These are phyloP conservation scores for Phytophthora syringae DNA, from an alignment of 352 stramenopile genomes.

Conservation along the genomic window DNA sequence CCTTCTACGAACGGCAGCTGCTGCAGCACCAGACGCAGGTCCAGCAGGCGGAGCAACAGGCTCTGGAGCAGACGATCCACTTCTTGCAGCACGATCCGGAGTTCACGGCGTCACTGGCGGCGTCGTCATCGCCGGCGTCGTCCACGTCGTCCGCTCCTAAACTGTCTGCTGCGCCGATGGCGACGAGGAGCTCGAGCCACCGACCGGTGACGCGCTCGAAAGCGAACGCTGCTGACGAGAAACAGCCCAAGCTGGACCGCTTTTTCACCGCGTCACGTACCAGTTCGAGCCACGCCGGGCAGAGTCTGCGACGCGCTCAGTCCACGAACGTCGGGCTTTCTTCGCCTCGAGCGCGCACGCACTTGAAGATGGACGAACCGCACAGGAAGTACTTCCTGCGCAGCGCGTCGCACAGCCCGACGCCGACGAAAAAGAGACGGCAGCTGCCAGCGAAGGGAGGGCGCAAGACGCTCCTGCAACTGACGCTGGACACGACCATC, in stretches of 20 bases:
- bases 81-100: conserved; percentile 61
- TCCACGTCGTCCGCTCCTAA: conserved; percentile 22
- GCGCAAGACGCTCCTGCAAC: conserved; percentile 44
- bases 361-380: conserved; percentile 29
- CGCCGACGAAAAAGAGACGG: conserved; percentile 34
- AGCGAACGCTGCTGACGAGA: conserved; percentile 30
- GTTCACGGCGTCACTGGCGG: conserved; percentile 38
- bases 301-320: conserved; percentile 24
- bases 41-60: conserved; percentile 39
- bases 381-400: conserved; percentile 44
- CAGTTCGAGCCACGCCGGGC: conserved; percentile 23
- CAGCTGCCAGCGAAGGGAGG: conserved; percentile 21
- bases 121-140: conserved; percentile 30
- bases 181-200: conserved; percentile 22
- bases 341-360: conserved; percentile 20
- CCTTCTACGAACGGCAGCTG: conserved; percentile 53
- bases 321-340: conserved; percentile 25
- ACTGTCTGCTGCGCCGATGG: conserved; percentile 4
- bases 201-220: conserved; percentile 34
- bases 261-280: conserved; percentile 42
- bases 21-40: conserved; percentile 37
- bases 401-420: conserved; percentile 42
- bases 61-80: conserved; percentile 58
- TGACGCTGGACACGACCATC: conserved; percentile 44
- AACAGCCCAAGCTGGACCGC: conserved; percentile 51